Evolutionary conservation across 495 filamentous ascomycete species (phyloP).

Genomic region (Daldinia decipiens): DNA sequence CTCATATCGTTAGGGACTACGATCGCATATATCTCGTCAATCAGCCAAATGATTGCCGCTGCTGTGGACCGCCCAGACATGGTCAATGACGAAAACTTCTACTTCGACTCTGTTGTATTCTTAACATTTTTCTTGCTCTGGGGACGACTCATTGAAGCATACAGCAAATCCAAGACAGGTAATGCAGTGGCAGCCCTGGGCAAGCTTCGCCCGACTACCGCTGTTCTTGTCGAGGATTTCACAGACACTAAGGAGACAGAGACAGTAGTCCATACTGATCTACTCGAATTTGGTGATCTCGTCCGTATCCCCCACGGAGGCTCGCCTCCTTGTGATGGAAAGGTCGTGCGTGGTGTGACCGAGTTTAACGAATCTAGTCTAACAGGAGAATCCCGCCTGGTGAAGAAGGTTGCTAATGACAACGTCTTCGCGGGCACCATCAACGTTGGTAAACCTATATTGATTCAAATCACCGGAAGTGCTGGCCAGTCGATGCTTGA

Average conservation of each 20-base stretch:
- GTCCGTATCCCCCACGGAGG: slow-evolving; percentile 80
- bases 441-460: slow-evolving; percentile 78
- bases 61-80: slow-evolving; percentile 55
- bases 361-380: slow-evolving; percentile 90
- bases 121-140: slow-evolving; percentile 90
- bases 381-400: slow-evolving; percentile 85
- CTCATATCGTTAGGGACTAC: slow-evolving; percentile 89
- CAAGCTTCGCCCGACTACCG: slow-evolving; percentile 82
- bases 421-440: slow-evolving; percentile 86
- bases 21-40: slow-evolving; percentile 86
- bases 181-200: slow-evolving; percentile 85
- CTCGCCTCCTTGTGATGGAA: slow-evolving; percentile 87
- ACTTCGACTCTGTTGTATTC: slow-evolving; percentile 96
- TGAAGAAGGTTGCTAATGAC: slow-evolving; percentile 76
- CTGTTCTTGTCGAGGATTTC: slow-evolving; percentile 69
- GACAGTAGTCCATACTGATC: slow-evolving; percentile 68
- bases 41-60: slow-evolving; percentile 79
- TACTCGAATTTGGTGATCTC: slow-evolving; percentile 84
- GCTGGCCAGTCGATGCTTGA: slow-evolving; percentile 89
- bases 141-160: slow-evolving; percentile 82
- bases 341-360: slow-evolving; percentile 69
- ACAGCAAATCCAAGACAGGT: slow-evolving; percentile 91
- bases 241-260: slow-evolving; percentile 47
- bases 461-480: slow-evolving; percentile 73
- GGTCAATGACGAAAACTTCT: slow-evolving; percentile 68